Evolutionary conservation across 2,329 filamentous ascomycete species (phyloP), one percentile per base, ranked within the genome.

Genomic region (Raffaelea deltoideospora): DNA sequence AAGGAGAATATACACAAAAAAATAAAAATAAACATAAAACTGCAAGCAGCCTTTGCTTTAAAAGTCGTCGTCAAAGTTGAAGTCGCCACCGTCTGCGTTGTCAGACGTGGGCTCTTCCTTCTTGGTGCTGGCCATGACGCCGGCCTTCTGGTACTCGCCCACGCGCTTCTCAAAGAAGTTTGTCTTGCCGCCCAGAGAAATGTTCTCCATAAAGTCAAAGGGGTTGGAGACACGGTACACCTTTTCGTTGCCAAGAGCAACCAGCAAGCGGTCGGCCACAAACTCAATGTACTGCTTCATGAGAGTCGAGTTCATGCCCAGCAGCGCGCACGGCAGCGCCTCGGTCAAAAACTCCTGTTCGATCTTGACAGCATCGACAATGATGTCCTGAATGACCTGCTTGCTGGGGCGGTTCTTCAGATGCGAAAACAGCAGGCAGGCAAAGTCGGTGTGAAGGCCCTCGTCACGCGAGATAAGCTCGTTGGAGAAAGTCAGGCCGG

Each of bases 261-360:
- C 68, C 26, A 98, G 75, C 26, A 98, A 79, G 50, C 90, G 83
- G 60, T 98, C 90, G 45, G 90, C 90, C 34, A 98, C 90, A 51
- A 98, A 98, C 74, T 98, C 90, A 49, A 98, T 98, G 71, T 98
- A 98, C 65, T 96, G 88, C 72, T 92, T 92, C 90, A 98, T 98
- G 49, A 98, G 73, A 48, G 70, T 81, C 37, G 87, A 63, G 70
- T 98, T 98, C 90, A 98, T 98, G 64, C 90, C 90, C 23, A 98
- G 82, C 35, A 98, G 78, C 31, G 75, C 86, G 50, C 80, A 86
- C 14, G 90, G 90, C 36, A 98, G 79, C 46, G 90, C 87, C 57
- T 98, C 90, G 2, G 87, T 92, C 49, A 98, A 62, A 71, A 98
- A 98, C 65, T 98, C 90, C 61, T 98, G 80, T 70, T 98, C 90